A percentile compares a stretch with the other conserved stretches of the same genome.
Conservation (phyloP, 1,139 yeast genomes). For the Schwanniomyces etchellsii region DNA sequence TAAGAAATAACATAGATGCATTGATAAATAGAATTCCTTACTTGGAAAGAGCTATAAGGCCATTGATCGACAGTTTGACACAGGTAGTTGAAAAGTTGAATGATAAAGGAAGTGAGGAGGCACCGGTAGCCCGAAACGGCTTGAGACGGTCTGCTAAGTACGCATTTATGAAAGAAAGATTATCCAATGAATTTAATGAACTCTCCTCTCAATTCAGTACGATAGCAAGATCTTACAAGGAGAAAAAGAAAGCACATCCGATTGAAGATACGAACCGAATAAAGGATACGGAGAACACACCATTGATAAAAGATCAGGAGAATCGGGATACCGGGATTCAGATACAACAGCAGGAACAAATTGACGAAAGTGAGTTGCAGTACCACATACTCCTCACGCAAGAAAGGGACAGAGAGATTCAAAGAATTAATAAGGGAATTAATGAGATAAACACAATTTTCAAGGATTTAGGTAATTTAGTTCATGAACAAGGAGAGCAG, state of each 20-base stretch:
- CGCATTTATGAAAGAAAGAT: slow-evolving; percentile 34
- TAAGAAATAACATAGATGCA: slow-evolving; percentile 36
- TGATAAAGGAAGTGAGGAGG: slow-evolving; percentile 2
- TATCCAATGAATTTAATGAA: slow-evolving; percentile 32
- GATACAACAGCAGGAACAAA: slow-evolving; percentile 31
- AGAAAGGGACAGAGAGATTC: slow-evolving; percentile 70
- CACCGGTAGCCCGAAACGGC: slow-evolving; percentile 7
- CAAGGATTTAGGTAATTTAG: slow-evolving; percentile 71
- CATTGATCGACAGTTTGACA: slow-evolving; percentile 26
- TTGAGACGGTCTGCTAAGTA: slow-evolving; percentile 30
- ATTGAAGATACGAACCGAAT: slow-evolving; percentile 4
- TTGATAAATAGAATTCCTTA: slow-evolving; percentile 21
- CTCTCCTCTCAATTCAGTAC: slow-evolving; percentile 31
- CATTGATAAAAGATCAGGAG: slow-evolving; percentile 24
- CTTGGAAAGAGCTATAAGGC: slow-evolving; percentile 29
- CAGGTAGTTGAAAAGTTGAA: slow-evolving; percentile 17
- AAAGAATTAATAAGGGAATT: slow-evolving; percentile 70
- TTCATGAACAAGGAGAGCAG: slow-evolving; percentile 78
- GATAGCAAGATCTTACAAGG: slow-evolving; percentile 24
- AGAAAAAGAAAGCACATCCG: slow-evolving; percentile 24
- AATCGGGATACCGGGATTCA: slow-evolving; percentile 13
- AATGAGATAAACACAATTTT: slow-evolving; percentile 81
- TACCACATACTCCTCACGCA: slow-evolving; percentile 64
- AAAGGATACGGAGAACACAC: slow-evolving; percentile 18
- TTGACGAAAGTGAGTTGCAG: slow-evolving; percentile 61